Percentiles rank a stretch among this genome's conserved stretches.
Conservation (phyloP, 2,329 filamentous ascomycete genomes). For the Colletotrichum falcatum region DNA sequence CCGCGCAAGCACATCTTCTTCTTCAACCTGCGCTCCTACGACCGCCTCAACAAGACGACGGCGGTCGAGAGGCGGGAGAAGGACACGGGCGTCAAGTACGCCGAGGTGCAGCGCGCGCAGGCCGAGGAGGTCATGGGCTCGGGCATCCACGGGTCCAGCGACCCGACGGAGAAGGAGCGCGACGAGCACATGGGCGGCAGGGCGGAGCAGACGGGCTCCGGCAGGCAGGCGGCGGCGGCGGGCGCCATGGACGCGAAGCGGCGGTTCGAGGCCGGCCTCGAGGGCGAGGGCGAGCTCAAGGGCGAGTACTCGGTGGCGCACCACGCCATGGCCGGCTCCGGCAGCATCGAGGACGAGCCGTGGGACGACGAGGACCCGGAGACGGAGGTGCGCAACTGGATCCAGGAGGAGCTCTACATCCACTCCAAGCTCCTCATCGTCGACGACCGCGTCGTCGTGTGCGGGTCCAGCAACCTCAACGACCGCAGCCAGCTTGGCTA, state of each 20-base stretch:
- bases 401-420: constrained; percentile 96
- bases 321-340: constrained; percentile 80
- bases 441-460: constrained; percentile 87
- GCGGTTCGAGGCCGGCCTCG: constrained; percentile 63
- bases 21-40: constrained; percentile 94
- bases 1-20: constrained; percentile 87
- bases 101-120: constrained; percentile 87
- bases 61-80: constrained; percentile 81
- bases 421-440: constrained; percentile 92
- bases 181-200: constrained; percentile 63
- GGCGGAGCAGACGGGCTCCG: constrained; percentile 47
- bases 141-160: constrained; percentile 72
- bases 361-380: constrained; percentile 81
- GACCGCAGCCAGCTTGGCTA: constrained; percentile 88
- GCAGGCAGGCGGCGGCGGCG: constrained; percentile 48
- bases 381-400: constrained; percentile 86
- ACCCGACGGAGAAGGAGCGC: constrained; percentile 56
- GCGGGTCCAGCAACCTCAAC: constrained; percentile 91
- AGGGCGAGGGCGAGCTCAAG: constrained; percentile 51
- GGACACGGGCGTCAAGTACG: constrained; percentile 84
- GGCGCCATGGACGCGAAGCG: constrained; percentile 61
- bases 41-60: constrained; percentile 87
- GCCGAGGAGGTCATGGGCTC: constrained; percentile 88
- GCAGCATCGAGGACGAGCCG: constrained; percentile 72
- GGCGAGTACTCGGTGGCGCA: constrained; percentile 71